These are phyloP conservation scores for Aleurites moluccanus DNA, from an alignment of 441 rosid genomes.

Conservation along the genomic window DNA sequence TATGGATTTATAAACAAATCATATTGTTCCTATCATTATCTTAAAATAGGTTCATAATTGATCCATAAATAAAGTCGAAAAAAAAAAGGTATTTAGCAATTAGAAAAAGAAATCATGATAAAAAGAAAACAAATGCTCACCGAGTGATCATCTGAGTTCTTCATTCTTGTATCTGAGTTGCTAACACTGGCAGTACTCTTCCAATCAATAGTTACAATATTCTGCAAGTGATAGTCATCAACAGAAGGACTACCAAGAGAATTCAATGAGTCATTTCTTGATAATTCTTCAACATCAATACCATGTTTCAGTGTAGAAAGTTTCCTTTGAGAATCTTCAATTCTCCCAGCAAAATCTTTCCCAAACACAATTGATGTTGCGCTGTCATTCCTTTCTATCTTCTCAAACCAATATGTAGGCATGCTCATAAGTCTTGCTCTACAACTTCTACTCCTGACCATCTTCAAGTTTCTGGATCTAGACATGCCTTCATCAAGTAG, in stretches of 20 bases:
- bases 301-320: constrained; percentile 33
- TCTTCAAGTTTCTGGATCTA: constrained; percentile 41
- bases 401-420: constrained; percentile 36
- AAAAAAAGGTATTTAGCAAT: background rate
- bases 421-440: constrained; percentile 43
- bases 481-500: constrained; percentile 42
- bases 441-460: constrained; percentile 69
- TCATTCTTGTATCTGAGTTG: constrained; percentile 16
- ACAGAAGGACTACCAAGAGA: constrained; percentile 31
- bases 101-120: background rate
- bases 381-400: constrained; percentile 33
- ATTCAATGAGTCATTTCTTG: constrained; percentile 40
- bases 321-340: constrained; percentile 36
- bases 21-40: background rate
- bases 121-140: constrained; percentile 39
- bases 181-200: constrained; percentile 16
- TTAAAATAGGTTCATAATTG: background rate
- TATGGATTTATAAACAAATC: background rate
- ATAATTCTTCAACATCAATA: constrained; percentile 25
- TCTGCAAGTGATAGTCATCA: constrained; percentile 37
- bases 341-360: constrained; percentile 41
- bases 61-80: background rate
- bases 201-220: constrained; percentile 21
- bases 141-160: constrained; percentile 38
- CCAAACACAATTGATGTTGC: constrained; percentile 41